Evolutionary conservation across 176 grass and related monocot genomes (phyloP), one percentile per base, ranked within the genome.

Genomic region (Tuctoria greenei): DNA sequence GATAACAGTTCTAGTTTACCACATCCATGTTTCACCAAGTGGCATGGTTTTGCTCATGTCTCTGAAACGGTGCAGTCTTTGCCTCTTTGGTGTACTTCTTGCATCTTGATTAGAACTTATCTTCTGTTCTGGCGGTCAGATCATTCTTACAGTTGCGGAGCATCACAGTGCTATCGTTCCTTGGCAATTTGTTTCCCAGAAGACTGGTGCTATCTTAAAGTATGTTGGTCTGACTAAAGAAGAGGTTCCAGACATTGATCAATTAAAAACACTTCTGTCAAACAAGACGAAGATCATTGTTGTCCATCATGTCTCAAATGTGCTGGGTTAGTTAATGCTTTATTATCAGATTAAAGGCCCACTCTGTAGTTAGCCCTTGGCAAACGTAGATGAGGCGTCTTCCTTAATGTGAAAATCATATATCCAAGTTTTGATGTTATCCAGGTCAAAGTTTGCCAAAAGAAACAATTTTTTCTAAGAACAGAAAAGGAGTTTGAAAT

Each of bases 81-180:
- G 72, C 21, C 82, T 28, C 24, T 38, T 43, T 66, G 64, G 12
- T 87, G 11, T 34, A 51, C 31, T 72, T 68, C 28, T 64, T 73
- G 24, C 21, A 60, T 68, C 28, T 64, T 73, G 34, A 31, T 73
- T 44, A 72, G 10, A 67, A 82, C 73, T 18, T 61, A 9, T 73
- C 40, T 60, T 9, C 24, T 73, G 46, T 78, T 77, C 20, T 89
- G 7, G 41, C 25, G 21, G 31, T 66, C 81, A 92, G 91, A 87
- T 98, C 76, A 25, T 98, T 51, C 82, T 98, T 67, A 98, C 95
- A 37, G 72, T 92, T 76, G 89, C 91, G 1, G 91, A 98, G 67
- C 91, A 94, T 91, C 91, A 94, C 79, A 98, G 95, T 58, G 85
- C 91, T 47, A 98, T 92, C 31, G 89, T 94, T 68, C 91, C 95